Percentiles rank a stretch among this genome's conserved stretches.
These are phyloP conservation scores for Hyaloscypha variabilis DNA, from an alignment of 495 filamentous ascomycete genomes.

Conservation along the genomic window DNA sequence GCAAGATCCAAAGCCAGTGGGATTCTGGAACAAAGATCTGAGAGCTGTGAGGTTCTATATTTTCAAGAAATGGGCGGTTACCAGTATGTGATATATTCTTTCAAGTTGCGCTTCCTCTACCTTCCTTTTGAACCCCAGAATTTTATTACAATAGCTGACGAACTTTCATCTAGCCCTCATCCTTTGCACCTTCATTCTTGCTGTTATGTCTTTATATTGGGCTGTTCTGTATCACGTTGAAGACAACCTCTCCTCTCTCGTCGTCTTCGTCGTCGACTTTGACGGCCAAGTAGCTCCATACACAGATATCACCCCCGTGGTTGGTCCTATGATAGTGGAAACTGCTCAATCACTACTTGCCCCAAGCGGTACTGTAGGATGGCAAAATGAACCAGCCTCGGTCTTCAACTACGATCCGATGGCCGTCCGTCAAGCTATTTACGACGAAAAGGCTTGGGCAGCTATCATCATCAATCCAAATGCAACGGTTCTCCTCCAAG, in stretches of 20 bases:
- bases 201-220: conserved; percentile 64
- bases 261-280: conserved; percentile 68
- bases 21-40: conserved; percentile 25
- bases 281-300: conserved; percentile 60
- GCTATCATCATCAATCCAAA: conserved; percentile 69
- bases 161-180: conserved; percentile 46
- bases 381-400: conserved; percentile 47
- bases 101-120: neutral
- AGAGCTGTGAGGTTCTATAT: conserved; percentile 12
- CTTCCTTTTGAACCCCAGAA: neutral
- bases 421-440: conserved; percentile 61
- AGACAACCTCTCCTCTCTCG: conserved; percentile 47
- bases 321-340: conserved; percentile 58
- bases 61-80: conserved; percentile 25
- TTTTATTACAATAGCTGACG: neutral
- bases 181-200: conserved; percentile 55
- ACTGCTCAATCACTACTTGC: conserved; percentile 39
- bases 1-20: conserved; percentile 5
- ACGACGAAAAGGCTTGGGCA: conserved; percentile 63
- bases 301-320: conserved; percentile 45
- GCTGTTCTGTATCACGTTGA: conserved; percentile 55
- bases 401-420: conserved; percentile 61
- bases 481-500: conserved; percentile 60
- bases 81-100: conserved; percentile 10
- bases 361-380: conserved; percentile 48